Percentiles rank a stretch among this genome's conserved stretches.
Evolutionary conservation across 2,329 filamentous ascomycete species (phyloP).

Genomic region (Diaporthe nobilis): DNA sequence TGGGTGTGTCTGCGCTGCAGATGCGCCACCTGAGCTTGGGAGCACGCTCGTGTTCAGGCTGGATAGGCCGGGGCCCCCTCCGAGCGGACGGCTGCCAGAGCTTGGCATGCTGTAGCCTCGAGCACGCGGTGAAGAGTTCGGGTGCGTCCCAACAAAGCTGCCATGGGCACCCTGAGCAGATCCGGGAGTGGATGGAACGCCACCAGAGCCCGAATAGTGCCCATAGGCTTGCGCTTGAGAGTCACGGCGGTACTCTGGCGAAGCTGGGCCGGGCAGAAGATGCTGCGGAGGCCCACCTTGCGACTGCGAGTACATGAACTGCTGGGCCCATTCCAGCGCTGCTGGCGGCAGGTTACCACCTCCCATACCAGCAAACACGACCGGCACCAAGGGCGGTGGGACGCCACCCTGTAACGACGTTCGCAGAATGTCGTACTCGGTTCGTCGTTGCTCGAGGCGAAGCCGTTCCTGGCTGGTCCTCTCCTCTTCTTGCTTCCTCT

Average conservation of each 20-base stretch:
- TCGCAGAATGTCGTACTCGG: constrained; percentile 80
- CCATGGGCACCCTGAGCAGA: constrained; percentile 56
- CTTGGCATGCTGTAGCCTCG: constrained; percentile 65
- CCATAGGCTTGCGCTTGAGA: constrained; percentile 60
- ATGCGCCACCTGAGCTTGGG: constrained; percentile 54
- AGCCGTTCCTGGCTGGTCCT: constrained; percentile 75
- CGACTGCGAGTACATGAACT: constrained; percentile 69
- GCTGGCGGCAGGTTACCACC: constrained; percentile 73
- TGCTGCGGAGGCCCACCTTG: constrained; percentile 65
- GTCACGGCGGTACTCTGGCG: constrained; percentile 70
- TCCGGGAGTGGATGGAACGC: constrained; percentile 59
- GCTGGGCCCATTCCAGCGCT: constrained; percentile 77
- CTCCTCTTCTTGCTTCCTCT: constrained; percentile 81
- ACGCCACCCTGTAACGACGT: constrained; percentile 79
- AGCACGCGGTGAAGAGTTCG: constrained; percentile 64
- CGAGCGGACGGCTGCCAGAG: constrained; percentile 53
- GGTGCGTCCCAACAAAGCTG: constrained; percentile 60
- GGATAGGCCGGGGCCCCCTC: constrained; percentile 56
- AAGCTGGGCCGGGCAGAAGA: constrained; percentile 63
- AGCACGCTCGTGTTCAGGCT: constrained; percentile 62
- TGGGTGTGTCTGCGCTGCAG: constrained; percentile 63
- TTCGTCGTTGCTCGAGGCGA: constrained; percentile 78
- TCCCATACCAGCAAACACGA: constrained; percentile 81
- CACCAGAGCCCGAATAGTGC: constrained; percentile 57
- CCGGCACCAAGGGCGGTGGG: constrained; percentile 80